Percentiles rank a stretch among this genome's conserved stretches.
phyloP scores from a whole-genome alignment of 495 filamentous ascomycete genomes.

The Pseudevernia furfuracea region DNA sequence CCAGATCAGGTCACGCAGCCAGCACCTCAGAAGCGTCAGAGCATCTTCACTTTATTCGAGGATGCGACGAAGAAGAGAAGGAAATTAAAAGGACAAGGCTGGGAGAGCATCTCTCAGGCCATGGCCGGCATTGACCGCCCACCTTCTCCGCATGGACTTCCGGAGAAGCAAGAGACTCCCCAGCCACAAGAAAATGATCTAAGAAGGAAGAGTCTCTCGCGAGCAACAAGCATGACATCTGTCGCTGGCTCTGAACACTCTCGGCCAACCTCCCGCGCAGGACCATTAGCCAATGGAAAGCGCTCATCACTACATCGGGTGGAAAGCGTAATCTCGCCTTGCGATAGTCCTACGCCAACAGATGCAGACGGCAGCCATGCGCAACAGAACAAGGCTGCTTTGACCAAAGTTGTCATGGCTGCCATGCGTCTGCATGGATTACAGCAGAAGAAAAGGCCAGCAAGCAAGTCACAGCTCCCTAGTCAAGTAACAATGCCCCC shows the following conservation, averaged over 20 bases:
- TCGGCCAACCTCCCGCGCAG: conserved; percentile 4
- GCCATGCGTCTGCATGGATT: conserved; percentile 59
- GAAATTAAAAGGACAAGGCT: conserved; percentile 47
- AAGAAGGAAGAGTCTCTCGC: conserved; percentile 11
- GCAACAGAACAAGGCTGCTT: conserved; percentile 37
- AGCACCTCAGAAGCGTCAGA: conserved; percentile 47
- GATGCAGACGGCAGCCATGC: conserved; percentile 40
- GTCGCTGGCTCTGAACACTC: neutral
- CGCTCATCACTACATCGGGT: conserved; percentile 24
- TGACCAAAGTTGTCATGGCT: conserved; percentile 45
- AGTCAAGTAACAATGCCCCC: conserved; percentile 6
- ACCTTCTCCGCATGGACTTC: neutral
- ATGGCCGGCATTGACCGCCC: conserved; percentile 37
- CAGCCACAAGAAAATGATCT: conserved; percentile 9
- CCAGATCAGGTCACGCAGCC: conserved; percentile 10
- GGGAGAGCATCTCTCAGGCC: conserved; percentile 47
- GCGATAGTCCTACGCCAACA: conserved; percentile 30
- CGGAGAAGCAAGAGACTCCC: neutral
- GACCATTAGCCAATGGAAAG: conserved; percentile 12
- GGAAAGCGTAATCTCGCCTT: conserved; percentile 17
- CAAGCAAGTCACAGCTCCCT: conserved; percentile 9
- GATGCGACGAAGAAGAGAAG: conserved; percentile 50
- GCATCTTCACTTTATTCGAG: conserved; percentile 50
- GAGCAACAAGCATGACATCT: conserved; percentile 12
- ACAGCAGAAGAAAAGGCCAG: conserved; percentile 38